phyloP scores from a whole-genome alignment of 257 asterid species.

The Petunia axillaris region DNA sequence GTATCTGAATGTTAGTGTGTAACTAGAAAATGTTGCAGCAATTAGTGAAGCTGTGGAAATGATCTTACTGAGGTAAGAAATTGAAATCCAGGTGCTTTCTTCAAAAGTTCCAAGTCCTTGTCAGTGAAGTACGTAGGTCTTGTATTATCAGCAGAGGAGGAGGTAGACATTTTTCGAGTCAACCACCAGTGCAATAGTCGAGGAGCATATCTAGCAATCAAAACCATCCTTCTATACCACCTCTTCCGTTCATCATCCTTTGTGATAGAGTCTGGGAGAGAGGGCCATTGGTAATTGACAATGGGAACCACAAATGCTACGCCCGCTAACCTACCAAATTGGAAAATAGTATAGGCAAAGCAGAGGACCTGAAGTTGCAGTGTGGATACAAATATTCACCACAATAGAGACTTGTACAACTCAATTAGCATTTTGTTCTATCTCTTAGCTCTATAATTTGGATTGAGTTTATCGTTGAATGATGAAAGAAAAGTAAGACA shows the following conservation, averaged over 20 bases:
- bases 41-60: background rate
- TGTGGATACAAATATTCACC: background rate
- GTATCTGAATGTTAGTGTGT: too few species aligned
- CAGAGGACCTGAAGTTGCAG: background rate
- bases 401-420: background rate
- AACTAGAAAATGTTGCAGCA: background rate
- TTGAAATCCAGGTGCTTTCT: conserved; percentile 82
- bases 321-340: conserved; percentile 72
- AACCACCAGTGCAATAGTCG: conserved; percentile 84
- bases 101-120: conserved; percentile 75
- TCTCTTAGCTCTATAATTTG: background rate
- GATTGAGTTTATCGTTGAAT: background rate
- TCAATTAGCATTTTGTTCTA: background rate
- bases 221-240: conserved; percentile 57
- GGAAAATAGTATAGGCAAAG: too few species aligned
- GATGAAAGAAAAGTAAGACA: background rate
- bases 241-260: conserved; percentile 71
- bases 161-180: conserved; percentile 75
- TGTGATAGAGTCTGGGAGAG: conserved; percentile 57
- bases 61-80: conserved; percentile 63
- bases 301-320: conserved; percentile 75
- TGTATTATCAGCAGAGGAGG: conserved; percentile 60
- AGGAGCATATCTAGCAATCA: conserved; percentile 59
- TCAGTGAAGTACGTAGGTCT: conserved; percentile 66
- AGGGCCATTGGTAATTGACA: conserved; percentile 82